Evolutionary conservation across 306 rosid genomes (phyloP).

Genomic region (Medicago ruthenica): DNA sequence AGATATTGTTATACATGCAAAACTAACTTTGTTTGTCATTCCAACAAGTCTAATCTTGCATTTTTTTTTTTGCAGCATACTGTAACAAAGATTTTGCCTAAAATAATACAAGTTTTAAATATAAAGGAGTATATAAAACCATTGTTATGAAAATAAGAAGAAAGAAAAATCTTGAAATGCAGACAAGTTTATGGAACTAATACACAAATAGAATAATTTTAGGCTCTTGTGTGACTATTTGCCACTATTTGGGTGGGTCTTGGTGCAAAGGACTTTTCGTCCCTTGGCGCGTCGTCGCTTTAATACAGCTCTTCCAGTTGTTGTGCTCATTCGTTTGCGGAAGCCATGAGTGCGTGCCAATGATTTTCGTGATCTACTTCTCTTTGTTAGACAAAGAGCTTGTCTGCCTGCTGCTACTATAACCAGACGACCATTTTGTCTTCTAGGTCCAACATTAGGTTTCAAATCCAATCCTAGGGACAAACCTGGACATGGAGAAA

Average conservation of each 20-base stretch:
- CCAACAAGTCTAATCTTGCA: conserved; percentile 1
- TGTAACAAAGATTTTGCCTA: neutral
- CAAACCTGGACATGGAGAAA: conserved; percentile 52
- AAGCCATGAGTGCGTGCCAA: conserved; percentile 90
- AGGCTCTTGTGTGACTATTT: conserved; percentile 37
- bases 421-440: conserved; percentile 59
- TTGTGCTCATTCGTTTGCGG: conserved; percentile 83
- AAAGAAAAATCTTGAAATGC: conserved; percentile 30
- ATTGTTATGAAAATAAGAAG: neutral
- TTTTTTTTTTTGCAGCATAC: conserved; percentile 22
- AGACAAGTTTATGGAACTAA: conserved; percentile 28
- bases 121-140: conserved; percentile 35
- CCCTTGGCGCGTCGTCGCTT: conserved; percentile 95
- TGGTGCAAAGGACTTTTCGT: conserved; percentile 86
- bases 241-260: conserved; percentile 78
- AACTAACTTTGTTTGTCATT: conserved; percentile 7
- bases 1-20: neutral
- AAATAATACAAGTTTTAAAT: conserved; percentile 6
- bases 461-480: conserved; percentile 66
- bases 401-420: conserved; percentile 89
- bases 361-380: conserved; percentile 89
- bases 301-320: conserved; percentile 78
- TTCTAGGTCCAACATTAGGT: conserved; percentile 53
- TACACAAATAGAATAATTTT: neutral
- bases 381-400: conserved; percentile 83